Percentiles rank a stretch among this genome's conserved stretches.
phyloP scores from a whole-genome alignment of 768 basidiomycete species.

The Auriscalpium vulgare region DNA sequence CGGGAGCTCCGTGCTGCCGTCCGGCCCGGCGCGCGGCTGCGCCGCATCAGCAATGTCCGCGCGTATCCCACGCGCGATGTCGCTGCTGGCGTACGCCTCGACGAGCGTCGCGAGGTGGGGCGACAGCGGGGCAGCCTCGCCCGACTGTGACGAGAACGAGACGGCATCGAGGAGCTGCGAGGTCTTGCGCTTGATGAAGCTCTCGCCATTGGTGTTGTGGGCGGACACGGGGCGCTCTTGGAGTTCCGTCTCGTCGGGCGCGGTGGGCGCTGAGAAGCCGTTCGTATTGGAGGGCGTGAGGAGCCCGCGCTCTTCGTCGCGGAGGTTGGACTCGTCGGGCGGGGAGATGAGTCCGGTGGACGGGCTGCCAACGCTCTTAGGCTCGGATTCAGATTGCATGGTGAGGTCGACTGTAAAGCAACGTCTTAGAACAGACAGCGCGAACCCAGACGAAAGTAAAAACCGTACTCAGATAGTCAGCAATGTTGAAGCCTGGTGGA shows the following conservation, averaged over 20 bases:
- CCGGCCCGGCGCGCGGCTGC: slow-evolving; percentile 21
- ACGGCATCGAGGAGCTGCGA: slow-evolving; percentile 65
- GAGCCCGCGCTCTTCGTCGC: slow-evolving; percentile 68
- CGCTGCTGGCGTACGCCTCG: slow-evolving; percentile 58
- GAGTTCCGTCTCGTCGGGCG: slow-evolving; percentile 43
- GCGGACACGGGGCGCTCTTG: slow-evolving; percentile 41
- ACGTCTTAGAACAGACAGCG: neutral
- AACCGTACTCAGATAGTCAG: slow-evolving; percentile 85
- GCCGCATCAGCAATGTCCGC: slow-evolving; percentile 49
- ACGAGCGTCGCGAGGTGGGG: slow-evolving; percentile 68
- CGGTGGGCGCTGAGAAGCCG: slow-evolving; percentile 24
- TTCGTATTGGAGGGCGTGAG: slow-evolving; percentile 1
- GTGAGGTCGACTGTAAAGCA: slow-evolving; percentile 34
- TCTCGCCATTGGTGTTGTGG: slow-evolving; percentile 15
- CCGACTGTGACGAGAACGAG: slow-evolving; percentile 25
- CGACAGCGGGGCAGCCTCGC: slow-evolving; percentile 31
- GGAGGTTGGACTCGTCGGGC: slow-evolving; percentile 36
- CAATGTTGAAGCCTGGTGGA: slow-evolving; percentile 93
- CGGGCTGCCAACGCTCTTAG: slow-evolving; percentile 23
- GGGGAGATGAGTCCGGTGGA: slow-evolving; percentile 21
- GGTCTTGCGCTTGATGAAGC: slow-evolving; percentile 61
- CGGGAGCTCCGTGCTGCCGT: slow-evolving; percentile 39
- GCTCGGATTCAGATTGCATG: slow-evolving; percentile 35
- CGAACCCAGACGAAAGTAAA: neutral
- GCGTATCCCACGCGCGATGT: slow-evolving; percentile 52